Percentiles rank a stretch among this genome's conserved stretches.
These are phyloP conservation scores for Podospora comata DNA, from an alignment of 495 filamentous ascomycete species.

Conservation along the genomic window DNA sequence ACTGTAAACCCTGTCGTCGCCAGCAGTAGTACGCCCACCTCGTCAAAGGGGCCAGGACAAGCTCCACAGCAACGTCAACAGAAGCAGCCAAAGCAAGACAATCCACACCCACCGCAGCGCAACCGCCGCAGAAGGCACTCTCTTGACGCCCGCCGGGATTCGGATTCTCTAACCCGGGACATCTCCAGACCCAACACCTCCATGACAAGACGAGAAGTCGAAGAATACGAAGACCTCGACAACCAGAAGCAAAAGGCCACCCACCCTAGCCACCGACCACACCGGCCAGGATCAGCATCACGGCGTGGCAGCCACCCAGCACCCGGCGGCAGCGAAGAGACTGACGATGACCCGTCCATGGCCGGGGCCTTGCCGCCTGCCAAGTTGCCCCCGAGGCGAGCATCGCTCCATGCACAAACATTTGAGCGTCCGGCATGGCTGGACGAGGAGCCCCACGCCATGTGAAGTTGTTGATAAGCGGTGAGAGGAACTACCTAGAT, in stretches of 20 bases:
- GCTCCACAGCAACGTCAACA: background rate
- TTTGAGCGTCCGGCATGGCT: slow-evolving; percentile 14
- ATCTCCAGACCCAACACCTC: background rate
- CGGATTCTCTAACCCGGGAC: background rate
- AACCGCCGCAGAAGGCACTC: background rate
- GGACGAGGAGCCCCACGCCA: slow-evolving; percentile 15
- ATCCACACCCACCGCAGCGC: background rate
- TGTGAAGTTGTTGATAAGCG: slow-evolving; percentile 6
- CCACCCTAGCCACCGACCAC: background rate
- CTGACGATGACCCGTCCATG: background rate
- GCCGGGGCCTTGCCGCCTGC: background rate
- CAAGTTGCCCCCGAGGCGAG: slow-evolving; percentile 8
- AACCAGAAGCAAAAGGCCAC: background rate
- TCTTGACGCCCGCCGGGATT: background rate
- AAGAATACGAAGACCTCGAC: background rate
- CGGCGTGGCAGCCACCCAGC: background rate
- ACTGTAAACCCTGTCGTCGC: background rate
- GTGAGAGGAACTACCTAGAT: slow-evolving; percentile 34
- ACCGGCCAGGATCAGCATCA: background rate
- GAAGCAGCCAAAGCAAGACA: background rate
- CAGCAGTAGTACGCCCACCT: slow-evolving; percentile 2
- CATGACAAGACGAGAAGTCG: background rate
- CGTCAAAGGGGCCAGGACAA: background rate
- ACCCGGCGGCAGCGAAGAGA: background rate
- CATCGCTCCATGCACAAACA: slow-evolving; percentile 9